Evolutionary conservation across 164 flowering plant species (phyloP), one percentile per base, ranked within the genome.

Genomic region (Umbellularia californica): DNA sequence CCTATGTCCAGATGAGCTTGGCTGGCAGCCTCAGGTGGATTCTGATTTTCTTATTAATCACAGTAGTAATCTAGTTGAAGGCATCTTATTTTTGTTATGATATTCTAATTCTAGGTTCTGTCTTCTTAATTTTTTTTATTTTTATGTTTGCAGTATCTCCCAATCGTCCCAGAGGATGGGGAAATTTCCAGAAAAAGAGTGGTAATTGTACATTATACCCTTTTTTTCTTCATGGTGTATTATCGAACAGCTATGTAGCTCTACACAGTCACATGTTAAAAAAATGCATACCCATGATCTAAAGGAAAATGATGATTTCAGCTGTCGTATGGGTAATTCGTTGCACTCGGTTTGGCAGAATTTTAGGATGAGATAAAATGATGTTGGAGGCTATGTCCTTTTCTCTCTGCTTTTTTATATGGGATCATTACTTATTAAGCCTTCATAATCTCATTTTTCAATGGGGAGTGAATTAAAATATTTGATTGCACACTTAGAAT

Each of bases 21-120:
- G 90, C 58, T 89, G 92, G 92, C 82, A 89, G 78, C 92, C 92
- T 78, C 87, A 82, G 88, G 92, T 89, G 60, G 30, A 55, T 51
- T 65, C 74, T 62, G 65, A 50, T 58, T 41, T 72, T 63, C 1
- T 14, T 63, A 33, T 35, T 58, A n/a, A 2, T 6, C 5, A 24
- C 25, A 17, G 10, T 17, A 25, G 22, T 19, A 25, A 5, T 3
- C 33, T 13, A 19, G 71, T 19, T 70, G 20, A 24, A 24, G 50
- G 55, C 68, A 13, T 63, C 22, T 30, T 23, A 30, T 22, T 55
- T 62, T 35, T 30, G 20, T 55, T 11, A 2, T 68, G 3, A 22
- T 28, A 41, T 12, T 70, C 47, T 23, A 14, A 20, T 58, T 68
- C 11, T 41, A 23, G 50, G 24, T 14, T 27, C 35, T 7, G 14